phyloP scores from a whole-genome alignment of 768 basidiomycete species.

The Tylopilus felleus region DNA sequence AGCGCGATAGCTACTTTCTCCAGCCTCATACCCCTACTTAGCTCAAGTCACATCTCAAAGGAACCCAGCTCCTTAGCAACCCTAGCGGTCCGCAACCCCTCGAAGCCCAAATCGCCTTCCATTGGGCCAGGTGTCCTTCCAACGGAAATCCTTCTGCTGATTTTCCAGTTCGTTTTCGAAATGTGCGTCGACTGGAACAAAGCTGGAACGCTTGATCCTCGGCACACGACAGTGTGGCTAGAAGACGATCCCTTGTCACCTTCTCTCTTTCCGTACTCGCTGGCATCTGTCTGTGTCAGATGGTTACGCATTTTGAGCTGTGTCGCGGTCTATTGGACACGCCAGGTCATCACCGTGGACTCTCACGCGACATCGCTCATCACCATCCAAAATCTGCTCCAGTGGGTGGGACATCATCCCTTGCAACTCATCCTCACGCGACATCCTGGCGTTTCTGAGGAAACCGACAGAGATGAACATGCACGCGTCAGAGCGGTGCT shows the following conservation, averaged over 20 bases:
- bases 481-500: not conserved
- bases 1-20: not conserved
- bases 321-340: constrained; percentile 17
- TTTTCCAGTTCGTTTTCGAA: constrained; percentile 5
- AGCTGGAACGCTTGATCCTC: not conserved
- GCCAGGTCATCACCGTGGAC: constrained; percentile 16
- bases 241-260: constrained; percentile 10
- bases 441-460: not conserved
- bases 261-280: constrained; percentile 5
- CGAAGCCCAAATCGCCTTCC: not conserved
- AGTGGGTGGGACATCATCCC: not conserved
- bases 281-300: constrained; percentile 16
- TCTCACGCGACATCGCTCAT: not conserved
- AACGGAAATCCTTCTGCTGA: constrained; percentile 5
- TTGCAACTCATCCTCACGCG: constrained; percentile 5
- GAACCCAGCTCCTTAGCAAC: not conserved
- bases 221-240: not conserved
- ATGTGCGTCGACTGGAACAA: not conserved
- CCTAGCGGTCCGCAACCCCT: too few relatives aligned
- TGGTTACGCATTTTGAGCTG: constrained; percentile 14
- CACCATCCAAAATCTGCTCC: not conserved
- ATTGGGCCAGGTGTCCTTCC: not conserved
- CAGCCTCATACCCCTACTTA: not conserved
- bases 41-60: not conserved
- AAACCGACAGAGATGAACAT: not conserved